Evolutionary conservation across 352 stramenopile species (phyloP), one percentile per base, ranked within the genome.

Genomic region (Phytopythium sindhum): DNA sequence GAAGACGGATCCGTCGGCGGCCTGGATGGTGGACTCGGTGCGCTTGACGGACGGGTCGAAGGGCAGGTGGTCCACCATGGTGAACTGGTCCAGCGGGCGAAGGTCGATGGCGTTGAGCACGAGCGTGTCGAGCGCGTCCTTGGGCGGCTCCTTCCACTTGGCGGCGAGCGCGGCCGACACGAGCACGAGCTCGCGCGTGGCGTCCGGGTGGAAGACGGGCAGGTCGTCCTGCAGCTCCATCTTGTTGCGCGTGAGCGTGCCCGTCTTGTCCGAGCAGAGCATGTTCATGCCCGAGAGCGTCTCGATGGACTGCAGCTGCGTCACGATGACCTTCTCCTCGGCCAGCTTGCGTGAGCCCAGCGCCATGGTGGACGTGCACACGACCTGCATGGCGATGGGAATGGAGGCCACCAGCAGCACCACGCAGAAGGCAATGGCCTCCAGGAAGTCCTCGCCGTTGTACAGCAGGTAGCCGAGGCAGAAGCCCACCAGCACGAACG

Each of bases 251-350:
- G 96, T 98, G 33, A 98, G 83, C 52, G 94, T 98, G 41, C 93
- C 95, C 12, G 95, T 99, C 79, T 98, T 98, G 78, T 99, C 97
- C 26, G 87, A 97, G 75, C 94, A 99, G 19, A 99, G 78, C 71
- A 98, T 90, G 70, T 90, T 89, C 87, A 98, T 97, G 24, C 81
- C 76, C 29, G 93, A 93, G 31, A 98, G 81, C 14, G 95, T 94
- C 61, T 98, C 90, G 64, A 98, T 96, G 0, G 94, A 88, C 53
- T 90, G 85, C 21, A 98, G 64, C 48, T 96, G 80, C 1, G 90
- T 95, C 11, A 98, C 85, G 61, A 98, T 96, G 53, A 97, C 92
- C 70, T 97, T 97, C 52, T 98, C 81, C 28, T 97, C 81, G 0
- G 85, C 78, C 0, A 98, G 81, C 51, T 91, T 90, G 61, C 88